Evolutionary conservation across 2,329 filamentous ascomycete genomes (phyloP).

Genomic region (Aspergillus sp.): DNA sequence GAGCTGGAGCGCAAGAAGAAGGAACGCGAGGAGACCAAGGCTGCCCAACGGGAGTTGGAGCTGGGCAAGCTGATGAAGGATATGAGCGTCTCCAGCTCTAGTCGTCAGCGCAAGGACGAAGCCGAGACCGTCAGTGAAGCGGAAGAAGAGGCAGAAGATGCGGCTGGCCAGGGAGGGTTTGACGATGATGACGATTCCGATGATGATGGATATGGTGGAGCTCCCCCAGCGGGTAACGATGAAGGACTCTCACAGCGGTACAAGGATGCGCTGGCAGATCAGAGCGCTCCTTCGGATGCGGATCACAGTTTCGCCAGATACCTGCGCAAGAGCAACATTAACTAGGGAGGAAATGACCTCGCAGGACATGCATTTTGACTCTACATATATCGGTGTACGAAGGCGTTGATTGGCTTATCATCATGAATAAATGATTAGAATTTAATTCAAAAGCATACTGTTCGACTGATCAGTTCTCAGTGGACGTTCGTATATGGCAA

Average conservation of each 20-base stretch:
- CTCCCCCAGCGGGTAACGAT: conserved; percentile 60
- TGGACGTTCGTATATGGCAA: too few species aligned
- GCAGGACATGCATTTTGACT: neutral
- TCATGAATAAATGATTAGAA: conserved; percentile 8
- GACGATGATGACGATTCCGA: conserved; percentile 49
- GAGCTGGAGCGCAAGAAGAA: conserved; percentile 79
- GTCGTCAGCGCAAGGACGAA: conserved; percentile 26
- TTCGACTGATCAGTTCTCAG: too few species aligned
- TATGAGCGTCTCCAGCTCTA: conserved; percentile 65
- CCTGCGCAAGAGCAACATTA: conserved; percentile 42
- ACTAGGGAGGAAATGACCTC: conserved; percentile 17
- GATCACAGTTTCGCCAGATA: conserved; percentile 57
- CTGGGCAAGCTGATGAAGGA: conserved; percentile 92
- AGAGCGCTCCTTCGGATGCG: conserved; percentile 43
- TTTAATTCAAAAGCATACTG: too few species aligned
- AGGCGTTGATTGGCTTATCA: neutral
- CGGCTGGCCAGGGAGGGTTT: conserved; percentile 41
- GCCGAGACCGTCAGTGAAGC: conserved; percentile 52
- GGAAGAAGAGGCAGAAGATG: conserved; percentile 52
- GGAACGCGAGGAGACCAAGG: conserved; percentile 75
- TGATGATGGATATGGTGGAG: conserved; percentile 61
- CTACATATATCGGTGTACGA: conserved; percentile 9
- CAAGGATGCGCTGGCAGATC: conserved; percentile 69
- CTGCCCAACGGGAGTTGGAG: conserved; percentile 72
- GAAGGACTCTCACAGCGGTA: conserved; percentile 75